Evolutionary conservation across 441 rosid genomes (phyloP).

Genomic region (Bocquillonia castaneifolia): DNA sequence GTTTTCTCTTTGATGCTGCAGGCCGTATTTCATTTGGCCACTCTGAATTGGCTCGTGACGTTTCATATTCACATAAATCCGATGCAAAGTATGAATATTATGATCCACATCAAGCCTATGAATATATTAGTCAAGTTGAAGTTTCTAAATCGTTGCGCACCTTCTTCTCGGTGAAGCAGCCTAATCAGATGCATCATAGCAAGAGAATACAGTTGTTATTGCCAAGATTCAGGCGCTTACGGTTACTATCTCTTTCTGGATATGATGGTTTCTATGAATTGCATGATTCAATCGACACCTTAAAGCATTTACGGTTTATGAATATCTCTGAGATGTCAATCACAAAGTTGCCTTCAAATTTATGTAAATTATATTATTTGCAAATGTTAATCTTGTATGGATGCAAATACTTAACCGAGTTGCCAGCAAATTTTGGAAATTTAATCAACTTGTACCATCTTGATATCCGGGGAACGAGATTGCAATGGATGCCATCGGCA

Average conservation of each 20-base stretch:
- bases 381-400: slow-evolving; percentile 25
- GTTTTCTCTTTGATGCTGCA: slow-evolving; percentile 25
- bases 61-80: no score
- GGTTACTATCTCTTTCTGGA: slow-evolving; percentile 27
- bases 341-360: slow-evolving; percentile 27
- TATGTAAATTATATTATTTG: slow-evolving; percentile 23
- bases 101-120: slow-evolving; percentile 12
- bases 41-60: slow-evolving; percentile 25
- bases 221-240: slow-evolving; percentile 8
- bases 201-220: slow-evolving; percentile 11
- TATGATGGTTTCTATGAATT: slow-evolving; percentile 2
- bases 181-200: neutral
- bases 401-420: slow-evolving; percentile 20
- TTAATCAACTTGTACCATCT: slow-evolving; percentile 33
- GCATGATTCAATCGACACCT: slow-evolving; percentile 22
- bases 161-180: slow-evolving; percentile 23
- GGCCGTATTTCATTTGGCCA: neutral
- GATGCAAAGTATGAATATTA: no score
- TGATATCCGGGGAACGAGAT: slow-evolving; percentile 21
- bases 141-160: slow-evolving; percentile 28
- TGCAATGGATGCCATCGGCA: slow-evolving; percentile 35
- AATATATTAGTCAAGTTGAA: slow-evolving; percentile 8
- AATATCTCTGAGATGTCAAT: slow-evolving; percentile 26
- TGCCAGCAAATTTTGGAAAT: slow-evolving; percentile 28
- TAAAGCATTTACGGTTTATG: slow-evolving; percentile 31